phyloP scores from a whole-genome alignment of 1,284 basidiomycete genomes.

The Apiotrichum gracile region DNA sequence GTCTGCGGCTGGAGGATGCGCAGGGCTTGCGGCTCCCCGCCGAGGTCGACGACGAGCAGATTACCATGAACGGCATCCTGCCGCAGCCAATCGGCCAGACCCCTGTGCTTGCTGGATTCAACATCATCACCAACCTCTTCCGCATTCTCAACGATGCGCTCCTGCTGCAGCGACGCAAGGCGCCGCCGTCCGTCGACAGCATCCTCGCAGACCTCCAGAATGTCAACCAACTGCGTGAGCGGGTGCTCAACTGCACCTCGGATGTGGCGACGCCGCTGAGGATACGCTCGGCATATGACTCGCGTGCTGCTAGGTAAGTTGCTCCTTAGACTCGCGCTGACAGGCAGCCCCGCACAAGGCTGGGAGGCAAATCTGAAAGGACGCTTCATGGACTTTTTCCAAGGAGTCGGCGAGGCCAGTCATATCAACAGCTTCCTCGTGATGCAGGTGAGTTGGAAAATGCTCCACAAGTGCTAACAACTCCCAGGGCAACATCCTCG shows the following conservation, averaged over 20 bases:
- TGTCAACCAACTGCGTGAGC: conserved; percentile 29
- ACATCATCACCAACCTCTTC: conserved; percentile 37
- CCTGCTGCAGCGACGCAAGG: conserved; percentile 30
- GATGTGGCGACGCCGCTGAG: conserved; percentile 25
- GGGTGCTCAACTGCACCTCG: conserved; percentile 20
- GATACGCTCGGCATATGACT: conserved; percentile 26
- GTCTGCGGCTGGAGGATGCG: conserved; percentile 33
- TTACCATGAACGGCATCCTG: conserved; percentile 35
- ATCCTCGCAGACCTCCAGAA: conserved; percentile 35
- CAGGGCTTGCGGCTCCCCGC: conserved; percentile 28
- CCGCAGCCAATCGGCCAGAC: conserved; percentile 35
- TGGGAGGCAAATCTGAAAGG: conserved; percentile 35
- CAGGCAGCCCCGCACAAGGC: conserved; percentile 23
- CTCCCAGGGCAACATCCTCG: conserved; percentile 36
- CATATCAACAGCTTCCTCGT: conserved; percentile 35
- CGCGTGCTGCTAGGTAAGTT: conserved; percentile 24
- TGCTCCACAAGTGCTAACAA: not conserved
- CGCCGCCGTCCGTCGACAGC: conserved; percentile 25
- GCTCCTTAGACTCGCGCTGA: not conserved
- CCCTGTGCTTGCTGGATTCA: conserved; percentile 41
- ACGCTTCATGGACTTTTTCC: conserved; percentile 32
- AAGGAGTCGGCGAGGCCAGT: conserved; percentile 16
- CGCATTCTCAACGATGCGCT: conserved; percentile 39
- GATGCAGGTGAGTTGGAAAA: conserved; percentile 26
- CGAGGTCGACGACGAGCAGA: conserved; percentile 45